Base-by-base conservation (phyloP, 2,329 filamentous ascomycete genomes). In the Alternaria burnsii region DNA sequence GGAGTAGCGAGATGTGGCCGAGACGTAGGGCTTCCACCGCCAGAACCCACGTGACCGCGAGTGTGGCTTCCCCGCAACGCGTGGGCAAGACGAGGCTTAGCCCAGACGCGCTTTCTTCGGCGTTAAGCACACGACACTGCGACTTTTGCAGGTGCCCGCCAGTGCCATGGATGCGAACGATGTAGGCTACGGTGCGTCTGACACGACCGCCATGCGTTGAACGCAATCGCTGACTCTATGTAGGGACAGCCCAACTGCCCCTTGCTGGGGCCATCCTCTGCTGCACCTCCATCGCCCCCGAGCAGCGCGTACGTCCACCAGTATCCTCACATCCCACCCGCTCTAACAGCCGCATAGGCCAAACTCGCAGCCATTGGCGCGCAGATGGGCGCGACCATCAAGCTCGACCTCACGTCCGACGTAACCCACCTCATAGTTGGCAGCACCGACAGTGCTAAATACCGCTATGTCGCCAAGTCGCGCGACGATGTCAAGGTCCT, bases 371-470 rank as follows among this genome's bases (percentile, higher is more conserved):
- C 84, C 50, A 87, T 88, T 62, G 91, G 91, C 18, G 80, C 84
- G 65, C 88, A 97, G 75, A 93, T 99, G 83, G 95, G 95, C 66
- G 95, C 94, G 52, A 80, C 86, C 61, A 91, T 97, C 84, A 93
- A 91, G 71, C 91, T 93, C 78, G 94, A 99, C 78, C 87, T 99
- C 44, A 98, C 94, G n/a, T 92, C 91, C 58, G 93, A 97, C 77
- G 93, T 97, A 48, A 98, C 95, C 5, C 95, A 99, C 81, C 88
- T 99, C 47, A 87, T 99, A 65, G 92, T 97, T 63, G 95, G 94
- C 76, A 89, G 91, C 71, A 91, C 93, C 72, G 88, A 94, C 76
- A 98, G 94, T 1, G 88, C 91, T 51, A 99, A 99, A 79, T 99
- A 99, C 80, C 91, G 89, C 78, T 97, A 97, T 83, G 94, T 98